These are phyloP conservation scores for Blastocrithidia nonstop DNA, from an alignment of 208 protist genomes.

Conservation along the genomic window DNA sequence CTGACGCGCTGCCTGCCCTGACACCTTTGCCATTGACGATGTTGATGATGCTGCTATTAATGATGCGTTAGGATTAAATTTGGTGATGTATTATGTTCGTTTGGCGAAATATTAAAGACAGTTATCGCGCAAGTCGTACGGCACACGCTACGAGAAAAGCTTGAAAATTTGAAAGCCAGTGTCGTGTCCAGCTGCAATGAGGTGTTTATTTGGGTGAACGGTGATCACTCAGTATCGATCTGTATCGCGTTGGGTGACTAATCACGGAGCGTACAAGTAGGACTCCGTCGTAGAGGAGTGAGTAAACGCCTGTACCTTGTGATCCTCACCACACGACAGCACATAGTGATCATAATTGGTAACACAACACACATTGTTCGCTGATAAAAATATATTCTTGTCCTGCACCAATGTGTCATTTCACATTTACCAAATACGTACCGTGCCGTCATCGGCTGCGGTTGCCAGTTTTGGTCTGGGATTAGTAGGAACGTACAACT, in stretches of 20 bases:
- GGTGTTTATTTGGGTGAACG: conserved; percentile 83
- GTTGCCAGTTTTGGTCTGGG: conserved; percentile 93
- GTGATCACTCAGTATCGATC: conserved; percentile 98
- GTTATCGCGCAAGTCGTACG: conserved; percentile 40
- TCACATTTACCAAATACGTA: conserved; percentile 93
- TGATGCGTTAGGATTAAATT: too few relatives aligned
- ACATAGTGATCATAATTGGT: conserved; percentile 96
- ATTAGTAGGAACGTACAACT: too few relatives aligned
- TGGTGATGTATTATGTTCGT: too few relatives aligned
- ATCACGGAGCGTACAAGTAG: too few relatives aligned
- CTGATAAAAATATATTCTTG: conserved; percentile 91
- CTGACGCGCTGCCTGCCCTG: too few relatives aligned
- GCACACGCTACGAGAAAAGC: conserved; percentile 92
- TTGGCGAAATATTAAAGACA: too few relatives aligned
- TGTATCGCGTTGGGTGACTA: conserved; percentile 88
- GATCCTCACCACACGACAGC: conserved; percentile 93
- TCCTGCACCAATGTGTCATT: conserved; percentile 79
- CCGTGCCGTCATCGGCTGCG: conserved; percentile 93
- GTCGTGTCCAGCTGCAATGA: conserved; percentile 96
- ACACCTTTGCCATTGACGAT: too few relatives aligned
- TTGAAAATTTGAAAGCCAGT: conserved; percentile 97
- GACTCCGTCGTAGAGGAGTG: too few relatives aligned
- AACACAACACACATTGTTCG: conserved; percentile 95
- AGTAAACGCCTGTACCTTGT: too few relatives aligned
- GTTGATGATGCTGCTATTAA: too few relatives aligned